Percentiles rank a stretch among this genome's conserved stretches.
These are phyloP conservation scores for Diophrys sp. DNA, from an alignment of 73 alveolate genomes.

Conservation along the genomic window DNA sequence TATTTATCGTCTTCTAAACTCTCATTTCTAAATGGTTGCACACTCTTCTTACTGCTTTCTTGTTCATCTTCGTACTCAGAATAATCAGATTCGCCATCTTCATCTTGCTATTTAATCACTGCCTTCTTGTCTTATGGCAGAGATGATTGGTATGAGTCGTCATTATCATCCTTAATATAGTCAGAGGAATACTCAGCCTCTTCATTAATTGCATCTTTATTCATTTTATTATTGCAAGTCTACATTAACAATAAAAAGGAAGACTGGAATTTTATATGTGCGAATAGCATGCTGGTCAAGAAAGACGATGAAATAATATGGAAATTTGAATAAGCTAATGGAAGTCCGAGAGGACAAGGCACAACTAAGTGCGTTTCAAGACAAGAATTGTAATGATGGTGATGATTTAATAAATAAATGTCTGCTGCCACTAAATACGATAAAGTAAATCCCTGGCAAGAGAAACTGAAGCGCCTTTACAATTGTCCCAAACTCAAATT, in stretches of 20 bases:
- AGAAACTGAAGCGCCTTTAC: conserved; percentile 35
- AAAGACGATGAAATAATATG: conserved; percentile 56
- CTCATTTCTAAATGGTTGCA: too few species aligned
- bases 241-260: conserved; percentile 61
- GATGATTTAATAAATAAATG: background rate
- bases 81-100: too few species aligned
- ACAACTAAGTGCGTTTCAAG: background rate
- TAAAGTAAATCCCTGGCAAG: conserved; percentile 45
- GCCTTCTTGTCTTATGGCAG: too few species aligned
- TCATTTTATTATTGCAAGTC: too few species aligned
- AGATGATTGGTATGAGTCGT: too few species aligned
- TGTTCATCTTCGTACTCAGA: too few species aligned
- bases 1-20: too few species aligned
- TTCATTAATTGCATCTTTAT: too few species aligned
- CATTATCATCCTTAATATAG: too few species aligned
- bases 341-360: background rate
- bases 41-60: too few species aligned
- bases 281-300: conserved; percentile 48
- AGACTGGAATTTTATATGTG: conserved; percentile 63
- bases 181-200: too few species aligned
- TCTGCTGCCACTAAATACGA: conserved; percentile 13
- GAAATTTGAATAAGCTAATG: conserved; percentile 40
- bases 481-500: conserved; percentile 30
- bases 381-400: background rate
- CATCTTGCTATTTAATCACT: too few species aligned